phyloP scores from a whole-genome alignment of 257 asterid species.

The Solanum gandarillasii region DNA sequence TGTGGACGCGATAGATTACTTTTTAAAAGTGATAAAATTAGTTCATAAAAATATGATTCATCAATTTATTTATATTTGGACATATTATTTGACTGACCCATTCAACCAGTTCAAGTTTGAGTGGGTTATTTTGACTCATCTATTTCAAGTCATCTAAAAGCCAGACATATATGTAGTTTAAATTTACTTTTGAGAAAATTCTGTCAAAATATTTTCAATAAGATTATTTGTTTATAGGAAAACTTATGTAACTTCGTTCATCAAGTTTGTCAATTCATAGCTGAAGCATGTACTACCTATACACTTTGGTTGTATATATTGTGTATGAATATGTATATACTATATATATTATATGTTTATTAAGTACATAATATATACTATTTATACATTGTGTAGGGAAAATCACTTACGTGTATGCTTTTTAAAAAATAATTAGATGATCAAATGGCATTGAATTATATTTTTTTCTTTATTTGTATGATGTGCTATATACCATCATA shows the following conservation, averaged over 20 bases:
- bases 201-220: neutral
- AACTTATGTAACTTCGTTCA: neutral
- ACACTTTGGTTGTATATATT: neutral
- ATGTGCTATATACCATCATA: neutral
- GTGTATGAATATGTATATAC: neutral
- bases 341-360: neutral
- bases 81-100: too few relatives aligned
- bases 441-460: neutral
- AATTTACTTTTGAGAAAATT: neutral
- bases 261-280: neutral
- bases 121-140: neutral
- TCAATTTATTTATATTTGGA: neutral
- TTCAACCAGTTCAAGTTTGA: neutral
- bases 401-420: too few relatives aligned
- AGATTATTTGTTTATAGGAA: neutral
- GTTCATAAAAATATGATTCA: neutral
- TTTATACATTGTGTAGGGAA: neutral
- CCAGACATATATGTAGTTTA: rapidly evolving
- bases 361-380: neutral
- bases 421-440: neutral
- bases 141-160: neutral
- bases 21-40: neutral
- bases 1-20: neutral
- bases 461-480: neutral
- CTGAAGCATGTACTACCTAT: neutral